A percentile compares a stretch with the other conserved stretches of the same genome.
Conservation (phyloP, 352 stramenopile genomes). For the Thalassiosira ordinaria region DNA sequence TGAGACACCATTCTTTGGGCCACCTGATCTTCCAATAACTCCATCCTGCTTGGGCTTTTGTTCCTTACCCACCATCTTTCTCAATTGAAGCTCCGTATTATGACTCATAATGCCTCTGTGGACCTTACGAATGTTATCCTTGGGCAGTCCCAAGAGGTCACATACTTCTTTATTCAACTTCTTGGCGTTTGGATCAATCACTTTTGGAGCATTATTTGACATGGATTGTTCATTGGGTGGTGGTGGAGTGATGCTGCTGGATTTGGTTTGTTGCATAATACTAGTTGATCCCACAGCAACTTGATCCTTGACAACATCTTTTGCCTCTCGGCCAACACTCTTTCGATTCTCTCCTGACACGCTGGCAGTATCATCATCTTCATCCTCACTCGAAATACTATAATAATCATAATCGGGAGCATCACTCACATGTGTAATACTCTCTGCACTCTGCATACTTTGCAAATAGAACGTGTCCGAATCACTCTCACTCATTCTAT, state of each 20-base stretch:
- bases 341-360: too few relatives aligned
- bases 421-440: slow-evolving; percentile 29
- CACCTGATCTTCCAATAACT: too few relatives aligned
- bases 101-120: slow-evolving; percentile 42
- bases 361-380: slow-evolving; percentile 3
- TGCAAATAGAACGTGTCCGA: slow-evolving; percentile 16
- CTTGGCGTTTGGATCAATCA: neutral
- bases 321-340: too few relatives aligned
- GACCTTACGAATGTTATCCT: slow-evolving; percentile 19
- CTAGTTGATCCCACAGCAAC: too few relatives aligned
- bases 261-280: too few relatives aligned
- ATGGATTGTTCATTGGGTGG: neutral
- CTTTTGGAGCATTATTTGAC: too few relatives aligned
- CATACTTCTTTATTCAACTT: slow-evolving; percentile 18
- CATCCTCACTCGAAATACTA: slow-evolving; percentile 14
- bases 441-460: slow-evolving; percentile 3
- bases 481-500: neutral
- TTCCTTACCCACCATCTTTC: slow-evolving; percentile 9
- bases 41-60: too few relatives aligned
- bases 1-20: too few relatives aligned
- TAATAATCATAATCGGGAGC: slow-evolving; percentile 41
- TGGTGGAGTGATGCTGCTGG: neutral
- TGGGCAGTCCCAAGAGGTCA: slow-evolving; percentile 24
- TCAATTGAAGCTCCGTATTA: slow-evolving; percentile 15
- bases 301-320: too few relatives aligned